phyloP scores from a whole-genome alignment of 108 stramenopile genomes.

The Nitzschia putrida region DNA sequence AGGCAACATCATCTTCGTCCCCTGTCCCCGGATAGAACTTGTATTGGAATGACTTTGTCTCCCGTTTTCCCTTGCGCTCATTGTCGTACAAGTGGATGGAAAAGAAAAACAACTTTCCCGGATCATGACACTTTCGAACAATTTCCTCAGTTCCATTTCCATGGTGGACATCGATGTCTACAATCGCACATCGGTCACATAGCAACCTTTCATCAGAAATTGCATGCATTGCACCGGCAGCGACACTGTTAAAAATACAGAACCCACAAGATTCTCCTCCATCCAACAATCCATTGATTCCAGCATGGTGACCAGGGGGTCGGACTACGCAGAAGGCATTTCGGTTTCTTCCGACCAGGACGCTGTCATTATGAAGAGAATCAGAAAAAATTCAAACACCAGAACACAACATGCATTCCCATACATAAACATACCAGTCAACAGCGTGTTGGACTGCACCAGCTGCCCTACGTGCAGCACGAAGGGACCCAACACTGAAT shows the following conservation, averaged over 20 bases:
- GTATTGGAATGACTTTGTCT: slow-evolving; percentile 58
- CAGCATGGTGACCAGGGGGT: slow-evolving; percentile 99
- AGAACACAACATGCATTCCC: slow-evolving; percentile 1
- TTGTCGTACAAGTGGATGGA: slow-evolving; percentile 92
- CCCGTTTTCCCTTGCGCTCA: slow-evolving; percentile 61
- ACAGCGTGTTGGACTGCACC: slow-evolving; percentile 94
- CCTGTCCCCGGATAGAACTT: slow-evolving; percentile 97
- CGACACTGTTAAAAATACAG: slow-evolving; percentile 98
- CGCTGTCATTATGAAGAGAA: slow-evolving; percentile 27
- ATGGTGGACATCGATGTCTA: slow-evolving; percentile 98
- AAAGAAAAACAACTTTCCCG: slow-evolving; percentile 90
- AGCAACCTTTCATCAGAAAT: slow-evolving; percentile 76
- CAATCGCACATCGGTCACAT: slow-evolving; percentile 91
- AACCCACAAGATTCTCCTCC: slow-evolving; percentile 96
- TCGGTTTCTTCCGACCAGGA: slow-evolving; percentile 80
- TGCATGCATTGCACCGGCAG: slow-evolving; percentile 96
- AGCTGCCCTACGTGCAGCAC: slow-evolving; percentile 87
- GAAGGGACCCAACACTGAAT: slow-evolving; percentile 85
- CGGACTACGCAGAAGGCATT: slow-evolving; percentile 96
- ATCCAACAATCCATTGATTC: slow-evolving; percentile 84
- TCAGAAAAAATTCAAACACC: not conserved
- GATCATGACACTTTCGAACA: slow-evolving; percentile 84
- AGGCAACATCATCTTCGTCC: slow-evolving; percentile 79
- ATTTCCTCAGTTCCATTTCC: slow-evolving; percentile 99
- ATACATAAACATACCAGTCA: slow-evolving; percentile 60